A percentile compares a stretch with the other conserved stretches of the same genome.
phyloP scores from a whole-genome alignment of 1,284 basidiomycete genomes.

The Mycena sp. region DNA sequence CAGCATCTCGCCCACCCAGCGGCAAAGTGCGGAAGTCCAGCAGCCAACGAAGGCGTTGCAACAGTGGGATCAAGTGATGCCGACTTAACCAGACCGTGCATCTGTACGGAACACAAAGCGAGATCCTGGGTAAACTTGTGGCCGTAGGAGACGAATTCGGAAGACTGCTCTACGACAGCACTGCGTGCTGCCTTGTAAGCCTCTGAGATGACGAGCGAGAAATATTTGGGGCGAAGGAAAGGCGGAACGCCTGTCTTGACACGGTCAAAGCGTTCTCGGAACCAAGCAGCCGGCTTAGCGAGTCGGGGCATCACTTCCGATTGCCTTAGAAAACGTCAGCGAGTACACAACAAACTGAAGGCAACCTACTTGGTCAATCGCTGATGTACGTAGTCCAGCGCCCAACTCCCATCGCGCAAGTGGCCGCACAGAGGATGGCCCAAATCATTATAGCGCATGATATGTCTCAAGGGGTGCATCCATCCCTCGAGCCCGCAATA shows the following conservation, averaged over 20 bases:
- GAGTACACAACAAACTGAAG: background rate
- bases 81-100: conserved; percentile 90
- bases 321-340: conserved; percentile 51
- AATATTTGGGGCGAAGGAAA: conserved; percentile 94
- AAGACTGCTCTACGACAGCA: conserved; percentile 85
- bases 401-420: conserved; percentile 88
- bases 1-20: conserved; percentile 93
- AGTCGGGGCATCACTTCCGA: conserved; percentile 72
- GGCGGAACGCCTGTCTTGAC: conserved; percentile 80
- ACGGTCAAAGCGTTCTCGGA: conserved; percentile 84
- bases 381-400: conserved; percentile 83
- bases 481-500: conserved; percentile 97
- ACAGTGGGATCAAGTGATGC: conserved; percentile 83
- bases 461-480: conserved; percentile 87
- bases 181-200: conserved; percentile 91
- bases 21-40: conserved; percentile 94
- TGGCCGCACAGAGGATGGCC: conserved; percentile 92
- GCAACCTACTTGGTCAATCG: conserved; percentile 75
- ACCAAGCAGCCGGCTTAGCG: conserved; percentile 78
- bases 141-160: conserved; percentile 85
- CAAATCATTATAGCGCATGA: conserved; percentile 90
- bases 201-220: conserved; percentile 87
- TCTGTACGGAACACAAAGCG: conserved; percentile 88
- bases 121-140: conserved; percentile 91
- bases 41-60: conserved; percentile 84